Conservation (phyloP, 179 eudicot genomes). For the Actinidia arguta region DNA sequence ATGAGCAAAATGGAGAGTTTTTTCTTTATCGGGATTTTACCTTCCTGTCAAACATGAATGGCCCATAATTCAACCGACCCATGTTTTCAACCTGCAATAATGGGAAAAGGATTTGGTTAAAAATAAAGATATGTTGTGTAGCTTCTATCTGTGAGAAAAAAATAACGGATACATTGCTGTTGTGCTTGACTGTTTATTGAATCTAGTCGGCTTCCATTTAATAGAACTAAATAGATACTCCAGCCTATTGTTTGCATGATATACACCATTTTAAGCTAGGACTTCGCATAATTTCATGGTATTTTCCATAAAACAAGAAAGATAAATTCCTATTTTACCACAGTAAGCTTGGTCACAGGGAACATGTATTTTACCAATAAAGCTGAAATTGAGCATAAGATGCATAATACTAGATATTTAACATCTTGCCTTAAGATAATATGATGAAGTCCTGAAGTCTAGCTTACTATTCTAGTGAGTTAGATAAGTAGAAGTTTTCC, state of each 20-base stretch:
- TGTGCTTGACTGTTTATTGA: neutral
- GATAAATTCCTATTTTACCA: neutral
- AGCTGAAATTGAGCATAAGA: neutral
- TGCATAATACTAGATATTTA: neutral
- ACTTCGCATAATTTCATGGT: neutral
- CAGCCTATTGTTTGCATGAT: neutral
- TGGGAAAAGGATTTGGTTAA: neutral
- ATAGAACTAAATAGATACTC: neutral
- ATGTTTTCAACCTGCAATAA: slow-evolving; percentile 86
- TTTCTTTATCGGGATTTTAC: slow-evolving; percentile 30
- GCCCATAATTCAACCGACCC: slow-evolving; percentile 95
- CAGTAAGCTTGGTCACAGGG: neutral
- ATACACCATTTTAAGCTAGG: neutral
- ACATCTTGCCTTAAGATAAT: neutral
- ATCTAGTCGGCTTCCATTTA: neutral
- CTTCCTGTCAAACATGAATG: slow-evolving; percentile 83
- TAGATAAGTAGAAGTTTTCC: too few species aligned
- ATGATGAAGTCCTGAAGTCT: too few species aligned
- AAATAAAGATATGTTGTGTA: neutral
- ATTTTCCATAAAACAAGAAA: neutral
- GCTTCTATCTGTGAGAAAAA: slow-evolving; percentile 1
- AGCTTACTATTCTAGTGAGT: too few species aligned
- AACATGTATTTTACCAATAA: neutral
- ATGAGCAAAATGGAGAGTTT: too few species aligned
- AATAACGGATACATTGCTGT: neutral